phyloP scores from a whole-genome alignment of 805 yeast genomes.

The Candida pini region DNA sequence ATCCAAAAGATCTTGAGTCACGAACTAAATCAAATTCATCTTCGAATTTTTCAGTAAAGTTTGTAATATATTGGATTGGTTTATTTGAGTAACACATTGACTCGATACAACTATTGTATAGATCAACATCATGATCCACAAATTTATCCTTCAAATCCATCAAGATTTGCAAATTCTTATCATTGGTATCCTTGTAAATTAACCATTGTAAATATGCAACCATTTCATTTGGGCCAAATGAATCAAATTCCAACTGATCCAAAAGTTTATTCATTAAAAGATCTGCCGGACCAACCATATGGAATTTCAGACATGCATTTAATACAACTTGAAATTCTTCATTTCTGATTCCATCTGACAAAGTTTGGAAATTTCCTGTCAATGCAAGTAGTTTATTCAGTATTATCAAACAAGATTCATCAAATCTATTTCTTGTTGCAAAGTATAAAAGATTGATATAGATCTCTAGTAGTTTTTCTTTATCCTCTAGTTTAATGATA shows the following conservation, averaged over 20 bases:
- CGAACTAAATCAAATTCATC: slow-evolving; percentile 25
- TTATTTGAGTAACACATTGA: slow-evolving; percentile 25
- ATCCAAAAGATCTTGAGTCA: slow-evolving; percentile 32
- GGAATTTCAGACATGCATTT: slow-evolving; percentile 19
- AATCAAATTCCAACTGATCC: too few relatives aligned
- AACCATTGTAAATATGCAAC: slow-evolving; percentile 21
- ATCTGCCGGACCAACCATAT: too few relatives aligned
- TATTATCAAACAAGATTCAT: slow-evolving; percentile 17
- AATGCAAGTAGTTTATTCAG: slow-evolving; percentile 15
- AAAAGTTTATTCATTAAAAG: too few relatives aligned
- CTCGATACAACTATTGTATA: slow-evolving; percentile 23
- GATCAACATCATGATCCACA: slow-evolving; percentile 16
- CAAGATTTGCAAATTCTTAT: slow-evolving; percentile 27
- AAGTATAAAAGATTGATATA: slow-evolving; percentile 27
- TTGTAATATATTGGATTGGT: slow-evolving; percentile 20
- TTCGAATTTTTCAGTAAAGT: slow-evolving; percentile 26
- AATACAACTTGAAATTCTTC: slow-evolving; percentile 26
- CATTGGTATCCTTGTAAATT: slow-evolving; percentile 8
- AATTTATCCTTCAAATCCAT: slow-evolving; percentile 15
- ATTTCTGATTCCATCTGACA: slow-evolving; percentile 12
- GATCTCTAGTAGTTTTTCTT: slow-evolving; percentile 15
- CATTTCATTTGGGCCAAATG: too few relatives aligned
- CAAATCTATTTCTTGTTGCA: slow-evolving; percentile 23
- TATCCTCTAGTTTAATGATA: slow-evolving; percentile 13
- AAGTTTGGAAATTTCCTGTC: slow-evolving; percentile 3